Evolutionary conservation across 192 early-diverging fungal genomes (phyloP).

Genomic region (Entomortierella chlamydospora): DNA sequence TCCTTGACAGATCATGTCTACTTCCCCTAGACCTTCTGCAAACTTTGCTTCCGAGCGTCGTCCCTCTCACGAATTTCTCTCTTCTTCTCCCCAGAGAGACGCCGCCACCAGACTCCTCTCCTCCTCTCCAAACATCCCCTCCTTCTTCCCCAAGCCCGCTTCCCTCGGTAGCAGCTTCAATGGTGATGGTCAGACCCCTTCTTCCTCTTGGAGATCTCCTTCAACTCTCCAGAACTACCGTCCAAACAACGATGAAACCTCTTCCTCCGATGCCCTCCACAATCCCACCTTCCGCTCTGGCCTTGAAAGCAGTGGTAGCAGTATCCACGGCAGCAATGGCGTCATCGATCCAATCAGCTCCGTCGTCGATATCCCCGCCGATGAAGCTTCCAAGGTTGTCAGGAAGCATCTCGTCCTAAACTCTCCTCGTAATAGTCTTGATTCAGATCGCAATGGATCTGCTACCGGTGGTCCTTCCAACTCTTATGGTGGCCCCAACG

Average conservation of each 20-base stretch:
- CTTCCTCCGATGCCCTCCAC: background rate
- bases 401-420: slow-evolving; percentile 78
- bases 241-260: slow-evolving; percentile 4
- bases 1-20: slow-evolving; percentile 10
- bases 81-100: slow-evolving; percentile 45
- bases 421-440: slow-evolving; percentile 49
- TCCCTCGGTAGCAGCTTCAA: slow-evolving; percentile 33
- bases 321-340: slow-evolving; percentile 33
- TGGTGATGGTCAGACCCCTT: slow-evolving; percentile 22
- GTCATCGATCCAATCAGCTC: slow-evolving; percentile 25
- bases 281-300: slow-evolving; percentile 18
- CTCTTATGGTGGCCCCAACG: slow-evolving; percentile 39
- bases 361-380: slow-evolving; percentile 62
- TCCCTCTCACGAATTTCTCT: slow-evolving; percentile 32
- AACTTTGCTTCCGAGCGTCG: slow-evolving; percentile 6
- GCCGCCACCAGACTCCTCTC: slow-evolving; percentile 37
- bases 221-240: slow-evolving; percentile 53
- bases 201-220: slow-evolving; percentile 49
- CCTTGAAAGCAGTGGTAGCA: slow-evolving; percentile 41
- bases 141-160: slow-evolving; percentile 33
- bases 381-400: slow-evolving; percentile 72
- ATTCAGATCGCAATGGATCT: slow-evolving; percentile 52
- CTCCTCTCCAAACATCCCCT: slow-evolving; percentile 32
- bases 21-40: slow-evolving; percentile 21
- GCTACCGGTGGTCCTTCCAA: slow-evolving; percentile 26